Percentiles rank a stretch among this genome's conserved stretches.
Evolutionary conservation across 2,329 filamentous ascomycete species (phyloP).

Genomic region (Penicillium hesseltinei): DNA sequence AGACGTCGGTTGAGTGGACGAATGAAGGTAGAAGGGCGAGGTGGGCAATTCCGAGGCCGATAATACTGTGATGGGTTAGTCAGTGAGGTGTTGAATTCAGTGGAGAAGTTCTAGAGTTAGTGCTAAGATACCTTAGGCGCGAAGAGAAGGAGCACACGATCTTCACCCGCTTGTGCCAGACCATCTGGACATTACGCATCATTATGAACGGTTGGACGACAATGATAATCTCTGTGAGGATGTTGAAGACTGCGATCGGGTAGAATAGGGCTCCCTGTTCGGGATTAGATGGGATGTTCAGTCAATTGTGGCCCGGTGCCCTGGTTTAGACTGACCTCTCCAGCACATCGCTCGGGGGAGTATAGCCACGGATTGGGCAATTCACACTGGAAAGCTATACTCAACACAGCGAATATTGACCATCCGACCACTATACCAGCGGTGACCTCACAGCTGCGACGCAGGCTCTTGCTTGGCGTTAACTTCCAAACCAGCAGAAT

Average conservation of each 20-base stretch:
- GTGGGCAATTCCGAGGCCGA: constrained; percentile 15
- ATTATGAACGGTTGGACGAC: constrained; percentile 23
- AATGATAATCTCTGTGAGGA: constrained; percentile 21
- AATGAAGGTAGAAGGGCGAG: constrained; percentile 19
- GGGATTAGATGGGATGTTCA: background rate
- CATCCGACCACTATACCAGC: constrained; percentile 12
- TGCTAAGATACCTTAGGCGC: constrained; percentile 15
- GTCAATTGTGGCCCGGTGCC: background rate
- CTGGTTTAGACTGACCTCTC: constrained; percentile 8
- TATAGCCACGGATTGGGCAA: constrained; percentile 22
- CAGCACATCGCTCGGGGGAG: constrained; percentile 17
- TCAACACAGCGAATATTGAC: constrained; percentile 21
- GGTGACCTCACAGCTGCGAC: constrained; percentile 14
- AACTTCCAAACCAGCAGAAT: constrained; percentile 20
- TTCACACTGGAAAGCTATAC: constrained; percentile 25
- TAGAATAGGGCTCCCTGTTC: constrained; percentile 21
- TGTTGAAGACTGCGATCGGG: constrained; percentile 16
- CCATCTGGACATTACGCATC: constrained; percentile 27
- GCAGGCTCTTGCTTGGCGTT: constrained; percentile 15
- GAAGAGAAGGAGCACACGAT: constrained; percentile 22
- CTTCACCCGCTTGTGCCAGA: constrained; percentile 16
- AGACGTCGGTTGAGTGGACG: constrained; percentile 16
- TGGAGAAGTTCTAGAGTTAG: background rate
- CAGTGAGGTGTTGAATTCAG: background rate
- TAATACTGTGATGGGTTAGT: constrained; percentile 11